These are phyloP conservation scores for Salvia rosmarinus DNA, from an alignment of 257 asterid genomes.

Conservation along the genomic window DNA sequence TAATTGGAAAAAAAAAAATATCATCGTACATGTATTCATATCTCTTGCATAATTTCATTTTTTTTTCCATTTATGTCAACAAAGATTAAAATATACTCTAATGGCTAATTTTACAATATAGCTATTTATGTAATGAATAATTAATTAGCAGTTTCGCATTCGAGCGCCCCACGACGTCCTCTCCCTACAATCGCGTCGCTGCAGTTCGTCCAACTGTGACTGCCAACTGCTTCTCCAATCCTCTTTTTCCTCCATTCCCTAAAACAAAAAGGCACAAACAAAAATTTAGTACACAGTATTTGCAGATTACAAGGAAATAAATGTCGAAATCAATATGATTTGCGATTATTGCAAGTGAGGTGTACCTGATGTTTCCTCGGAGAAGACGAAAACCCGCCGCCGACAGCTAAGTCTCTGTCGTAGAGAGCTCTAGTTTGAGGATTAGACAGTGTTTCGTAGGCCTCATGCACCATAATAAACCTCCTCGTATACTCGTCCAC, in stretches of 20 bases:
- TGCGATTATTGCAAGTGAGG: background rate
- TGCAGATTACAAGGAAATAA: background rate
- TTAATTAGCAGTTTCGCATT: slow-evolving; percentile 30
- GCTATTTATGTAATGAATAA: too few relatives aligned
- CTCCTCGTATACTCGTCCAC: slow-evolving; percentile 56
- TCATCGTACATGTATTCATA: too few relatives aligned
- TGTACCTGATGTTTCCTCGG: slow-evolving; percentile 25
- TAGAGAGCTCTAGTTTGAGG: slow-evolving; percentile 52
- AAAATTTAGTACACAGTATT: background rate
- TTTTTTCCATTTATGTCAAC: too few relatives aligned
- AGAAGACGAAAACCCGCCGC: slow-evolving; percentile 27
- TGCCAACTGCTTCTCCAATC: slow-evolving; percentile 53
- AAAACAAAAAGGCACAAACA: background rate
- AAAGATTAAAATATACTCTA: too few relatives aligned
- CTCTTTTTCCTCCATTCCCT: slow-evolving; percentile 34
- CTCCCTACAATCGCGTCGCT: slow-evolving; percentile 28
- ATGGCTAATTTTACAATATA: background rate
- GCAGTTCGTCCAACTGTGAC: slow-evolving; percentile 50
- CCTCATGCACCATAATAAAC: slow-evolving; percentile 58
- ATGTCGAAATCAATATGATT: too few relatives aligned
- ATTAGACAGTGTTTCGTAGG: slow-evolving; percentile 70
- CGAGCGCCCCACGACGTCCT: slow-evolving; percentile 48
- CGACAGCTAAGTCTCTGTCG: slow-evolving; percentile 51
- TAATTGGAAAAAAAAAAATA: too few relatives aligned
- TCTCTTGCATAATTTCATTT: too few relatives aligned